phyloP scores from a whole-genome alignment of 1,284 basidiomycete genomes.

The Kwoniella shivajii region DNA sequence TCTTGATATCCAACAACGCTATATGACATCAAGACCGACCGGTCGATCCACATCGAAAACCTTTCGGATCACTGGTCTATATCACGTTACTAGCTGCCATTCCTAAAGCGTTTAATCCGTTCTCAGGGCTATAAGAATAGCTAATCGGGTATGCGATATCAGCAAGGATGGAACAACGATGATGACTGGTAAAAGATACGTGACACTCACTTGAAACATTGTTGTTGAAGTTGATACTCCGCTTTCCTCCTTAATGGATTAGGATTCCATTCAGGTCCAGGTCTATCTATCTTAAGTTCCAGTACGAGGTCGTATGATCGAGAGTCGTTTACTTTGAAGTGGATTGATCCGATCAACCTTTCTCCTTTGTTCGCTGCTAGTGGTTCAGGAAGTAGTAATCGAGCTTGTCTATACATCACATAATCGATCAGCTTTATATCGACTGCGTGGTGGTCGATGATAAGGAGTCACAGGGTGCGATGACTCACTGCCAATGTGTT shows the following conservation, averaged over 20 bases:
- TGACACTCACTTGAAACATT: conserved; percentile 51
- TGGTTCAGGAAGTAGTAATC: conserved; percentile 51
- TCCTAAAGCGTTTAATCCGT: conserved; percentile 4
- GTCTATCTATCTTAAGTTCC: conserved; percentile 43
- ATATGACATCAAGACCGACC: too few species aligned
- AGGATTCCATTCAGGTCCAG: conserved; percentile 27
- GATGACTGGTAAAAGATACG: neutral
- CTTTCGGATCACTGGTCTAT: too few species aligned
- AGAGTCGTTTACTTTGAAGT: conserved; percentile 48
- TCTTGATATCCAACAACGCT: too few species aligned
- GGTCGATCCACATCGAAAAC: too few species aligned
- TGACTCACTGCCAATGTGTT: conserved; percentile 52
- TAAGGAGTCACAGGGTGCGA: neutral
- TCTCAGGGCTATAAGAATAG: conserved; percentile 27
- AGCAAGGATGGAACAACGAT: neutral
- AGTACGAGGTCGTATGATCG: conserved; percentile 52
- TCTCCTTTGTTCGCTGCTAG: conserved; percentile 54
- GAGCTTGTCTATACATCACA: conserved; percentile 49
- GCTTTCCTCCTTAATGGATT: conserved; percentile 41
- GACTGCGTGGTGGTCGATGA: too few species aligned
- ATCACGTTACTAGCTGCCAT: neutral
- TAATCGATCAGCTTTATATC: too few species aligned
- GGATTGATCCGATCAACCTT: conserved; percentile 43
- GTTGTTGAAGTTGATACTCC: conserved; percentile 48
- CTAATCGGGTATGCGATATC: conserved; percentile 1